Percentiles rank a stretch among this genome's conserved stretches.
phyloP scores from a whole-genome alignment of 148 eudicot species.

The Rhododendron vialii region DNA sequence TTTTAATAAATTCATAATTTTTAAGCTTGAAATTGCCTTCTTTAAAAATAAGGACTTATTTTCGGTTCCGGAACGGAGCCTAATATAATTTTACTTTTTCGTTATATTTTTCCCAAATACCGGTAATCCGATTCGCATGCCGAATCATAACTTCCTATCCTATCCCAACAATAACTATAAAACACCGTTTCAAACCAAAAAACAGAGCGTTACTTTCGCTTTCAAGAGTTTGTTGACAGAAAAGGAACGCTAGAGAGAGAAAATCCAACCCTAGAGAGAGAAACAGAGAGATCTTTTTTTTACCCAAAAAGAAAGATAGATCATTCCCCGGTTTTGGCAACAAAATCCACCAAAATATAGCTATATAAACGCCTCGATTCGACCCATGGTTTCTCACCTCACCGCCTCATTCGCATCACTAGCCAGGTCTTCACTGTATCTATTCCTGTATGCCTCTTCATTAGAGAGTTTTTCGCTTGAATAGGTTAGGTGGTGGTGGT shows the following conservation, averaged over 20 bases:
- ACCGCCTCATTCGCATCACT: neutral
- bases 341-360: neutral
- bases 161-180: neutral
- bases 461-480: neutral
- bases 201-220: conserved; percentile 9
- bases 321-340: neutral
- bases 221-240: conserved; percentile 15
- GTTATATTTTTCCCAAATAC: neutral
- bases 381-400: neutral
- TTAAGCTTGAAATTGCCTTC: too few species aligned
- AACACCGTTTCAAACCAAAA: neutral
- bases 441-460: neutral
- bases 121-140: neutral
- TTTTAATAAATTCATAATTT: too few species aligned
- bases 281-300: neutral
- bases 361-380: neutral
- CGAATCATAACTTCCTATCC: neutral
- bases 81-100: neutral
- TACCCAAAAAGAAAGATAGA: neutral
- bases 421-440: neutral
- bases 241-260: conserved; percentile 29
- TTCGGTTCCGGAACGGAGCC: too few species aligned
- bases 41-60: too few species aligned
- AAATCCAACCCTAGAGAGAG: neutral
- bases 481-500: neutral